These are phyloP conservation scores for Boletellus dicymbophilus DNA, from an alignment of 1,284 basidiomycete genomes.

Conservation along the genomic window DNA sequence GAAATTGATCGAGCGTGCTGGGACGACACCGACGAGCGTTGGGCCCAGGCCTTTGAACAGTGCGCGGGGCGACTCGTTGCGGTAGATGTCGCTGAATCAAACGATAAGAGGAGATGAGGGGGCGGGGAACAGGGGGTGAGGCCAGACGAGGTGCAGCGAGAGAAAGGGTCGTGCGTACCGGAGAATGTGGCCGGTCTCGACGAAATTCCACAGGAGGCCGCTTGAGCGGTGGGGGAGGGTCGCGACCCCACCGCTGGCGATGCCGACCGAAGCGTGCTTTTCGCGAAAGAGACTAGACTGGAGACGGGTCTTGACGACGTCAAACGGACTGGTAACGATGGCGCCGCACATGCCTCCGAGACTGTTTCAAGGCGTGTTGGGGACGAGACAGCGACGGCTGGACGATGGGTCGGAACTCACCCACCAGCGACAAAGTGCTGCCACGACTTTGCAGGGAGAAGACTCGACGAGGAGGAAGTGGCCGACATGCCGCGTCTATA, in stretches of 20 bases:
- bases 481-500: too few species aligned
- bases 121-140: background rate
- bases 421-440: conserved; percentile 86
- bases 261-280: conserved; percentile 48
- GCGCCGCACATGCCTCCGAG: conserved; percentile 98
- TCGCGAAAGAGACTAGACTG: conserved; percentile 89
- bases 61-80: conserved; percentile 88
- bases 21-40: conserved; percentile 93
- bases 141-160: background rate
- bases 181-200: conserved; percentile 91
- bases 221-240: conserved; percentile 44
- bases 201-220: conserved; percentile 87
- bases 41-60: conserved; percentile 96
- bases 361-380: conserved; percentile 52
- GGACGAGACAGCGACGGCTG: too few species aligned
- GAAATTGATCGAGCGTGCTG: conserved; percentile 97
- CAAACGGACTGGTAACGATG: conserved; percentile 95
- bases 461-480: conserved; percentile 33
- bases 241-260: conserved; percentile 44
- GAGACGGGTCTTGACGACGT: conserved; percentile 97
- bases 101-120: background rate
- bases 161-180: conserved; percentile 50
- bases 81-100: conserved; percentile 75
- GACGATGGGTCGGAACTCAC: conserved; percentile 55
- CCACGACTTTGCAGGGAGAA: conserved; percentile 79